Base-by-base conservation (phyloP, 2,329 filamentous ascomycete species). In the Aspergillus piperis region DNA sequence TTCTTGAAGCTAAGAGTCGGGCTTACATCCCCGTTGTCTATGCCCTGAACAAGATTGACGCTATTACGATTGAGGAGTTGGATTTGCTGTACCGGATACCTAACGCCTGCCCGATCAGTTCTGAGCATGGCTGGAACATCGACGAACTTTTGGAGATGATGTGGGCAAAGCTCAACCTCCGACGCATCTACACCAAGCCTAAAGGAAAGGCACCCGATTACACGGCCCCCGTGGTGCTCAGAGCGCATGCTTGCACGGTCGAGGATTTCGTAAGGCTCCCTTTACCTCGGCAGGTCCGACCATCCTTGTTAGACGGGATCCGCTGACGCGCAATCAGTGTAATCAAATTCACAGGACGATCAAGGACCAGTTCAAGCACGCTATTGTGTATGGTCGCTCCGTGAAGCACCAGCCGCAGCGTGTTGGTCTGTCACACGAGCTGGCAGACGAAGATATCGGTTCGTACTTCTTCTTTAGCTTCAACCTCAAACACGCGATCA, bases 1-100 rank as follows among this genome's bases (percentile, higher is more conserved):
- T 99, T 19, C 85, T 99, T 49, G 95, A 99, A 78, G 94, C 94
- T 50, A 96, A 91, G 83, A 92, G 90, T 75, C 86, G 95, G 78
- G 92, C 91, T 75, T 99, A 99, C 76, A 98, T 99, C 66, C 95
- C 95, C n/a, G 95, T 98, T 65, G 91, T 99, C 57, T 99, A 99
- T 80, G 95, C 96, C 44, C 84, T 99, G 71, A 99, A 99, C 86
- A 99, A 99, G 83, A 99, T 99, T 69, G 95, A 99, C 78, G 88
- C 93, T 58, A 98, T 99, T 75, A 94, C 91, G 54, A 98, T 99
- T 69, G 94, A 99, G 79, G 95, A 99, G 79, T 84, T 99, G 63
- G 95, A 99, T 78, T 82, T 99, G 62, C 84, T 99, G 27, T 98
- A 99, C 80, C 89, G 94, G 44, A 99, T 99, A 67, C 95, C 95